Base-by-base conservation (phyloP, 805 yeast species). In the Metschnikowia sp. region DNA sequence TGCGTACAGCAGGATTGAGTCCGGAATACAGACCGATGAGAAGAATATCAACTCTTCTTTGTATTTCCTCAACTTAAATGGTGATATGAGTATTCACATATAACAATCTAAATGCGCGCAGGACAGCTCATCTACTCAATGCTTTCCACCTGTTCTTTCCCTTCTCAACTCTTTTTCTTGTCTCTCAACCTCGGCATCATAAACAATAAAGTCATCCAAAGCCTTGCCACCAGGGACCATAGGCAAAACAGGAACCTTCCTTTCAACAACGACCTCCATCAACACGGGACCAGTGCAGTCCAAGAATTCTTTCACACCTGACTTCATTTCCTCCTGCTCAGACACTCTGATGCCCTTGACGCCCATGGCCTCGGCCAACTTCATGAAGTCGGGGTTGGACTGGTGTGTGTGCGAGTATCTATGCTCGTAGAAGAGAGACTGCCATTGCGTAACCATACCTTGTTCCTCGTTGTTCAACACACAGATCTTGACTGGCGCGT, bases 371-470 rank as follows among this genome's bases (percentile, higher is more conserved):
- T 94, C 97, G 18, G 96, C 96, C 47, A 94, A 76, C 69, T 87
- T 88, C 77, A 88, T 81, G 66, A 91, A 94, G 70, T 94, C 86
- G 48, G 99, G 99, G 70, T 94, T 94, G 49, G 79, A 65, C 75
- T 94, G 99, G 73, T 94, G 98, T 22, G 99, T 92, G 72, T 94
- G 98, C n/a, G 97, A 79, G 69, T 88, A 94, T 72, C 99, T 83
- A 72, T 92, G 92, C 69, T 92, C 96, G 72, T 94, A 94, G 77
- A 94, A 94, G 52, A 94, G 75, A 10, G 97, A 86, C 76, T 94
- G 99, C 99, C 99, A 94, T 71, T 94, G 99, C 11, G 98, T 92
- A 47, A 94, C 99, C 99, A 94, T 94, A 65, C 99, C 99, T 76
- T 94, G 99, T 75, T 94, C 99, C 75, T 92, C 98, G 69, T 94